A percentile compares a stretch with the other conserved stretches of the same genome.
phyloP scores from a whole-genome alignment of 306 rosid species.

The Malus sylvestris region DNA sequence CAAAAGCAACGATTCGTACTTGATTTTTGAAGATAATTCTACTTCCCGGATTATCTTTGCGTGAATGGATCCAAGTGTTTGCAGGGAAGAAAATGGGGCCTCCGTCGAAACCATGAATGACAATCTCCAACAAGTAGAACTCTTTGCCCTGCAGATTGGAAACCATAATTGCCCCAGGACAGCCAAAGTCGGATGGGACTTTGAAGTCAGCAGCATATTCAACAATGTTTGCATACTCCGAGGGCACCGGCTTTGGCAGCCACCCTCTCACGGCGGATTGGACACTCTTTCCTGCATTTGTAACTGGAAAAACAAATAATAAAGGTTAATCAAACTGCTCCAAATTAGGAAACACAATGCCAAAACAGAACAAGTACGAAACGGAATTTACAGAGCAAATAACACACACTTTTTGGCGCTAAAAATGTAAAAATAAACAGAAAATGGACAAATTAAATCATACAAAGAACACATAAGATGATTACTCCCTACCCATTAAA shows the following conservation, averaged over 20 bases:
- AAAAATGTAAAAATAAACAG: not conserved
- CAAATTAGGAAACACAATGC: not conserved
- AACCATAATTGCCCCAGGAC: constrained; percentile 71
- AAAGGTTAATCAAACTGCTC: not conserved
- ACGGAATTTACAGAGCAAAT: not conserved
- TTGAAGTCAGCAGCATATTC: constrained; percentile 67
- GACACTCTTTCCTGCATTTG: constrained; percentile 55
- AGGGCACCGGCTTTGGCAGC: constrained; percentile 56
- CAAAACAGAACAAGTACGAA: not conserved
- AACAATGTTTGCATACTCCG: constrained; percentile 34
- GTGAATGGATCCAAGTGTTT: constrained; percentile 81
- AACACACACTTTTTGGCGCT: not conserved
- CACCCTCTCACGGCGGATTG: constrained; percentile 65
- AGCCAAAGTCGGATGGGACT: constrained; percentile 55
- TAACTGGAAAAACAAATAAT: constrained; percentile 29
- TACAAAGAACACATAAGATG: too few relatives aligned
- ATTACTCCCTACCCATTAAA: not conserved
- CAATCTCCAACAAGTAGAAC: constrained; percentile 60
- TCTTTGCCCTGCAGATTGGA: constrained; percentile 75
- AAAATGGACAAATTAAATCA: not conserved
- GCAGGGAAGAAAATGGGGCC: constrained; percentile 89
- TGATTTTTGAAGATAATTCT: constrained; percentile 79
- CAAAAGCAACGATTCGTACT: constrained; percentile 23
- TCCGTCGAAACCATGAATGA: constrained; percentile 59
- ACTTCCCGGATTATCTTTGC: constrained; percentile 52